Evolutionary conservation across 768 basidiomycete genomes (phyloP), one percentile per base, ranked within the genome.

Genomic region (Amyloporia xantha): DNA sequence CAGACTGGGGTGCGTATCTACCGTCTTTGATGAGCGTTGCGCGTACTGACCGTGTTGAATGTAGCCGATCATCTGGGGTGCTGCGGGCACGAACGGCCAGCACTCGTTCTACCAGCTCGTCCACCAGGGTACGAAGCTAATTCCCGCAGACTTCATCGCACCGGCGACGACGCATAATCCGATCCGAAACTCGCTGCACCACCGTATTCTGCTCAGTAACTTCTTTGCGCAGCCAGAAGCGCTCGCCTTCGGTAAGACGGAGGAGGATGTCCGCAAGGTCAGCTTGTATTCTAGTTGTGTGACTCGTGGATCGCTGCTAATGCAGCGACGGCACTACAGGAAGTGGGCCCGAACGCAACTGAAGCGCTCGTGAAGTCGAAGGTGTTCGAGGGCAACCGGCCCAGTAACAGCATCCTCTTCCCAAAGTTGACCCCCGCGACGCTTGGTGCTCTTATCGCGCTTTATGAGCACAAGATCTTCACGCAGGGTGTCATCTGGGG

Each of bases 401-500:
- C 95, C 2, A 96, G 91, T 69, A 97, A 96, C 73, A 89, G 86
- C 58, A 91, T 97, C 68, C 68, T 98, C 70, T 96, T 98, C 84
- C 91, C 92, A 20, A 69, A 89, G 55, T 69, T 98, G 61, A 96
- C 92, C 1, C 95, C 96, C 11, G 79, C 83, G 36, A 88, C 84
- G 10, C 82, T 98, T 33, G 96, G 91, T 71, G 64, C 92, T 2
- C 72, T 96, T 47, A 87, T 96, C 62, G 91, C 87, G 13, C 62
- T 96, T 55, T 96, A 95, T 64, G 93, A 98, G 69, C 96, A 99
- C 77, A 99, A 99, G 76, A 96, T 99, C 64, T 97, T 97, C 68
- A 87, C 89, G 0, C 96, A 98, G 66, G 96, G 96, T 63, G 86
- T 89, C 39, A 76, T 98, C 50, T 98, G 93, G 94, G 94, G 94